phyloP scores from a whole-genome alignment of 148 eudicot genomes.

The Heliosperma pusillum region DNA sequence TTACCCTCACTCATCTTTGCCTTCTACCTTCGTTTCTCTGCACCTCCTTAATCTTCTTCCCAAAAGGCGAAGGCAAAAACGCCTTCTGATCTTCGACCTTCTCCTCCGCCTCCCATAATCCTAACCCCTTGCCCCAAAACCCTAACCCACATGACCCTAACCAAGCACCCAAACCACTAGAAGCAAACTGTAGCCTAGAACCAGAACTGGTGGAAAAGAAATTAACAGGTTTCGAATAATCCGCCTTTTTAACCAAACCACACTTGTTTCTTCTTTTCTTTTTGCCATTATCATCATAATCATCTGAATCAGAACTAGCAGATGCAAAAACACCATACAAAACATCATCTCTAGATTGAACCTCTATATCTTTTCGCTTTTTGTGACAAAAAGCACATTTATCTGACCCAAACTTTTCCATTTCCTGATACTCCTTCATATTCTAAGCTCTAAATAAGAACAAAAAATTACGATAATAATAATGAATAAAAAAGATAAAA shows the following conservation, averaged over 20 bases:
- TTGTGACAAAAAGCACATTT: conserved; percentile 67
- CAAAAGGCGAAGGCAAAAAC: no score
- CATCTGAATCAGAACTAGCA: conserved; percentile 45
- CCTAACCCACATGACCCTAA: conserved; percentile 28
- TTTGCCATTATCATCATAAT: conserved; percentile 32
- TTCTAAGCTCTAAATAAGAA: neutral
- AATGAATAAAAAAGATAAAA: no score
- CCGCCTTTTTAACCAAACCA: conserved; percentile 40
- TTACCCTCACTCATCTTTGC: no score
- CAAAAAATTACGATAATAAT: neutral
- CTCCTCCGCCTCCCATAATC: conserved; percentile 8
- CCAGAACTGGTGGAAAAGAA: conserved; percentile 63
- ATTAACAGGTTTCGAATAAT: conserved; percentile 79
- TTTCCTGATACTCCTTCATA: conserved; percentile 80
- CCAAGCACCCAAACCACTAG: conserved; percentile 35
- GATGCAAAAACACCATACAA: conserved; percentile 66
- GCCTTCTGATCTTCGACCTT: conserved; percentile 34
- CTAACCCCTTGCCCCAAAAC: neutral
- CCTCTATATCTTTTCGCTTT: conserved; percentile 55
- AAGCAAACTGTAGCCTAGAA: conserved; percentile 14
- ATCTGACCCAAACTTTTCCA: conserved; percentile 69
- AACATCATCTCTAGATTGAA: conserved; percentile 75
- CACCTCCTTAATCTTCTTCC: conserved; percentile 65
- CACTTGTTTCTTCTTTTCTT: conserved; percentile 54
- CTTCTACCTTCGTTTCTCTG: conserved; percentile 55